Conservation (phyloP, 192 early-diverging fungal species). For the Backusella australiensis region DNA sequence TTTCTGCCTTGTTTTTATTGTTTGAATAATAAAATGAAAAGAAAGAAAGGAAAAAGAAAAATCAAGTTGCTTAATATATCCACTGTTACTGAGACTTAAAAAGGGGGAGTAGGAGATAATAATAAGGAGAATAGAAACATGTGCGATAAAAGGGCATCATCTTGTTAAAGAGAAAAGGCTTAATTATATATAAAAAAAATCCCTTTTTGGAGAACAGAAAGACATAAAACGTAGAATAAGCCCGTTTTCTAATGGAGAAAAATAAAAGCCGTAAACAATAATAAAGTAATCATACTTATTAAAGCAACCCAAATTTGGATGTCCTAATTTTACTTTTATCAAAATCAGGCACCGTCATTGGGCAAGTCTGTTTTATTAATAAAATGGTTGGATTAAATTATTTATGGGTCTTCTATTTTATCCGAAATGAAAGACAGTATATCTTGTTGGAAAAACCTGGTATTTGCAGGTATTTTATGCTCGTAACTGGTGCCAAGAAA, state of each 20-base stretch:
- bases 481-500: too few relatives aligned
- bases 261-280: background rate
- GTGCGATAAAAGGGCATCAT: background rate
- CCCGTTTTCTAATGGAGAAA: background rate
- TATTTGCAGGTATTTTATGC: too few relatives aligned
- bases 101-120: background rate
- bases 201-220: background rate
- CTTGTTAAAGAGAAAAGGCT: background rate
- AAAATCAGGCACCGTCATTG: background rate
- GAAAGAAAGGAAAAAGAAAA: too few relatives aligned
- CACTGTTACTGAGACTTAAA: background rate
- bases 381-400: background rate
- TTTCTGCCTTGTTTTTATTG: too few relatives aligned
- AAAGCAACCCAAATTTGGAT: background rate
- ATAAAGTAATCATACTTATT: background rate
- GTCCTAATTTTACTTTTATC: background rate
- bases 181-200: background rate
- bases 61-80: too few relatives aligned
- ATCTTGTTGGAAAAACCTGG: too few relatives aligned
- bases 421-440: background rate
- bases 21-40: too few relatives aligned
- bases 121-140: background rate
- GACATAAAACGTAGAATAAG: background rate
- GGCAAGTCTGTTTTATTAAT: background rate
- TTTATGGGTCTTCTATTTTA: background rate